Evolutionary conservation across 768 basidiomycete genomes (phyloP).

Genomic region (Serendipita sp.): DNA sequence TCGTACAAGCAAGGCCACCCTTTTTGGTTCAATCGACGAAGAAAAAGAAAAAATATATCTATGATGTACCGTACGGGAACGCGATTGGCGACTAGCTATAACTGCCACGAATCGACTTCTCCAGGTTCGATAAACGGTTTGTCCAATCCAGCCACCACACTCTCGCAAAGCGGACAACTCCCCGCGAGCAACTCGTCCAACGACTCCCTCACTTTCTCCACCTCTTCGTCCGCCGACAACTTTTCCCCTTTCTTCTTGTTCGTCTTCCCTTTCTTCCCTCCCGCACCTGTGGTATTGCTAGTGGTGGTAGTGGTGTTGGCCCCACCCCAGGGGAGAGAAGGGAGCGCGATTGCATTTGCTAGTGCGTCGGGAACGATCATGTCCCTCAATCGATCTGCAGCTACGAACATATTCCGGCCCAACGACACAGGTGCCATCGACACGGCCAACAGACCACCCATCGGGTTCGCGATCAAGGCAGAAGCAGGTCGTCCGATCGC

Average conservation of each 20-base stretch:
- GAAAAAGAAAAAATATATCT: too few relatives aligned
- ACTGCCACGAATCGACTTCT: conserved; percentile 60
- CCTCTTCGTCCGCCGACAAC: conserved; percentile 31
- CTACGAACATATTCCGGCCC: conserved; percentile 68
- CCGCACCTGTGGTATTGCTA: conserved; percentile 5
- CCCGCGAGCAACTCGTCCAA: conserved; percentile 80
- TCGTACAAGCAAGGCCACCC: too few relatives aligned
- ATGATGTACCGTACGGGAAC: too few relatives aligned
- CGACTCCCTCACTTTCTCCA: conserved; percentile 62
- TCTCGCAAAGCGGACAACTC: conserved; percentile 87
- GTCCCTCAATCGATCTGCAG: conserved; percentile 67
- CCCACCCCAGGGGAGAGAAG: not conserved
- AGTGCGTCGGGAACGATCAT: conserved; percentile 89
- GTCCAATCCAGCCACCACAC: conserved; percentile 70
- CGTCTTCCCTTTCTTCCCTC: conserved; percentile 18
- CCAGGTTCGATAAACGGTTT: conserved; percentile 69
- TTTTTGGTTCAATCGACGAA: too few relatives aligned
- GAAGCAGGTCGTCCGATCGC: conserved; percentile 1
- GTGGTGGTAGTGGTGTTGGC: too few relatives aligned
- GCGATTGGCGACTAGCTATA: conserved; percentile 22
- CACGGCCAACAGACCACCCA: conserved; percentile 9
- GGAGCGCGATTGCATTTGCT: conserved; percentile 48
- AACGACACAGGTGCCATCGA: conserved; percentile 35
- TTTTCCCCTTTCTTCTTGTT: conserved; percentile 21
- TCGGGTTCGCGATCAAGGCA: not conserved